Evolutionary conservation across 805 yeast species (phyloP), one percentile per base, ranked within the genome.

Genomic region (Candida awuae): DNA sequence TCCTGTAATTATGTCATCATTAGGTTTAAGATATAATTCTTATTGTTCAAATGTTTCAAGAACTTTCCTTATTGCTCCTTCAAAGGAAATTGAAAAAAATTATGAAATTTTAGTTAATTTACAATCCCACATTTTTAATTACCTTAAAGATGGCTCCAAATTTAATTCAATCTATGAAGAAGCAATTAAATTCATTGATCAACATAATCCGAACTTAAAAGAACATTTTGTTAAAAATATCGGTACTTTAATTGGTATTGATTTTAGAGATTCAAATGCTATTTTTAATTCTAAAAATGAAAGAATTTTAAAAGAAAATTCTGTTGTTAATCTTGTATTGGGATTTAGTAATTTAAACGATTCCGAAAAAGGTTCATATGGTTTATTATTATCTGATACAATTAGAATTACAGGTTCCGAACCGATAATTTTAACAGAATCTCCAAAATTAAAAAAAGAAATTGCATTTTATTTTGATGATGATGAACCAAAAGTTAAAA

Each of bases 201-300:
- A 69, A 15, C 76, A 76, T 43, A 71, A 74, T 47, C 84, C 94
- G 2, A 84, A 77, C 16, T 65, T 90, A 50, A 77, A 68, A 26
- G 54, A 64, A 19, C 66, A 73, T 51, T 81, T 87, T 49, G 70
- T 87, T 35, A 83, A 83, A 54, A 84, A 84, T 52, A 73, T 80
- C 46, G 97, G 97, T 38, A 84, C 92, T 73, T 67, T 84, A 41
- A 80, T 84, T 41, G 97, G 97, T 43, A 71, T 90, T 45, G 96
- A 86, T 53, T 85, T 84, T 54, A 73, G 94, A 61, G 96, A 87
- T 58, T 70, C 88, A 1, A 65, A 80, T 2, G 75, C 84, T 47
- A 68, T 86, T 14, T 65, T 90, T 38, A 84, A 82, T 53, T 69
- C 74, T 19, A 87, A 84, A 52, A 82, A 77, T 57, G 83, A 80